These are phyloP conservation scores for Cladosporium sp. DNA, from an alignment of 2,329 filamentous ascomycete genomes.

Conservation along the genomic window DNA sequence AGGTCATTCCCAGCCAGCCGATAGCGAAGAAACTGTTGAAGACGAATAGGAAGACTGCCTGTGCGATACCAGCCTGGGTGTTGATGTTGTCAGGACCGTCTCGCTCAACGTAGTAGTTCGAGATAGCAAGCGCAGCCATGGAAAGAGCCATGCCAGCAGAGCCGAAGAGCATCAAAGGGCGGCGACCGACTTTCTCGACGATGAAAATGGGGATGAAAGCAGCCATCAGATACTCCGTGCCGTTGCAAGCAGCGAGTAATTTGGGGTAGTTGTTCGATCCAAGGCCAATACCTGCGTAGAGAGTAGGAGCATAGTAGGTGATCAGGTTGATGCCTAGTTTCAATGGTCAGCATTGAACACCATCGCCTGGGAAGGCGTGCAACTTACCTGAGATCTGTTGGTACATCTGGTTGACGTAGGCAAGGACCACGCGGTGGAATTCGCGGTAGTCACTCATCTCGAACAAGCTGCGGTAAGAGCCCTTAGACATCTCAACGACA, in stretches of 20 bases:
- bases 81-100: slow-evolving; percentile 16
- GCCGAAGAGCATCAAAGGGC: slow-evolving; percentile 66
- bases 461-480: slow-evolving; percentile 27
- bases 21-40: slow-evolving; percentile 36
- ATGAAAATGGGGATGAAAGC: slow-evolving; percentile 43
- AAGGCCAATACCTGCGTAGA: slow-evolving; percentile 46
- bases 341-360: neutral
- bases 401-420: slow-evolving; percentile 29
- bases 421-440: slow-evolving; percentile 31
- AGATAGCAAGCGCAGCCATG: slow-evolving; percentile 29
- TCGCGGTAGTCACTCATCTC: slow-evolving; percentile 31
- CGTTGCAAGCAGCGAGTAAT: slow-evolving; percentile 43
- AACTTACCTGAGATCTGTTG: slow-evolving; percentile 2
- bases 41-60: slow-evolving; percentile 34
- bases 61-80: slow-evolving; percentile 29
- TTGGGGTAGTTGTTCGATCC: slow-evolving; percentile 40
- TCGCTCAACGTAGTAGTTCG: slow-evolving; percentile 17
- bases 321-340: slow-evolving; percentile 26
- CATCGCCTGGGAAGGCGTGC: too few relatives aligned
- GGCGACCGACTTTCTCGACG: slow-evolving; percentile 45
- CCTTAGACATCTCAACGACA: slow-evolving; percentile 40
- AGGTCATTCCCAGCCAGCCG: slow-evolving; percentile 25
- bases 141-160: slow-evolving; percentile 42
- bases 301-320: slow-evolving; percentile 42
- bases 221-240: slow-evolving; percentile 45